Evolutionary conservation across 768 basidiomycete genomes (phyloP).

Genomic region (Suillus variegatus): DNA sequence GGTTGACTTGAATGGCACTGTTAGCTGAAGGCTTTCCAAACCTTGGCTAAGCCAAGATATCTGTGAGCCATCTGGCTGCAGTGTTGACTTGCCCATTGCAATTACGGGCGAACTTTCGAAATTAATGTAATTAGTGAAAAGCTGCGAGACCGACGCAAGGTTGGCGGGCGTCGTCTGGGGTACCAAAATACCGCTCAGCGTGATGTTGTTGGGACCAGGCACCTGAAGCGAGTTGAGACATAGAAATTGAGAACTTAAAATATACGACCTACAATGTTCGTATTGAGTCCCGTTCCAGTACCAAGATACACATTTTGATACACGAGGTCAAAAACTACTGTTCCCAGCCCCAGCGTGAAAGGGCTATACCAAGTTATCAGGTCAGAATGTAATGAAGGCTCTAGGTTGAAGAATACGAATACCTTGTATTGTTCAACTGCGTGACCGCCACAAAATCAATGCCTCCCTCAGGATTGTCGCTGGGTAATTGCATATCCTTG

Average conservation of each 20-base stretch:
- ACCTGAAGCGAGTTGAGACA: constrained; percentile 32
- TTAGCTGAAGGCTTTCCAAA: constrained; percentile 54
- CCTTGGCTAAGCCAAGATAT: constrained; percentile 72
- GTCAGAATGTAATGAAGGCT: not conserved
- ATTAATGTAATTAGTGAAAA: constrained; percentile 76
- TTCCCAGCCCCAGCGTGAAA: constrained; percentile 69
- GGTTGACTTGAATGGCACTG: constrained; percentile 58
- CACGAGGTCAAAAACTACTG: constrained; percentile 59
- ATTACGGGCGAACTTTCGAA: constrained; percentile 57
- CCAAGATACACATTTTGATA: constrained; percentile 62
- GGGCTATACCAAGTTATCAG: constrained; percentile 42
- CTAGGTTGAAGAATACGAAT: constrained; percentile 26
- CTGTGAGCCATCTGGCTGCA: constrained; percentile 52
- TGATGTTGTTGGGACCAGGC: constrained; percentile 58
- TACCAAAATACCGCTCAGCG: constrained; percentile 56
- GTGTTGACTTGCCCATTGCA: constrained; percentile 59
- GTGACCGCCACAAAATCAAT: constrained; percentile 65
- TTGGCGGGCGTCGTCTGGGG: constrained; percentile 48
- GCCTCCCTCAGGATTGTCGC: constrained; percentile 65
- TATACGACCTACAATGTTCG: constrained; percentile 46
- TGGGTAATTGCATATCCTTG: constrained; percentile 62
- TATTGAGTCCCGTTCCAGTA: constrained; percentile 51
- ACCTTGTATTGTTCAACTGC: constrained; percentile 60
- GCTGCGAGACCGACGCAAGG: constrained; percentile 52
- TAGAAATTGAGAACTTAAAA: not conserved